Conservation (phyloP, 202 grass and related monocot genomes). For the Panicum virgatum region DNA sequence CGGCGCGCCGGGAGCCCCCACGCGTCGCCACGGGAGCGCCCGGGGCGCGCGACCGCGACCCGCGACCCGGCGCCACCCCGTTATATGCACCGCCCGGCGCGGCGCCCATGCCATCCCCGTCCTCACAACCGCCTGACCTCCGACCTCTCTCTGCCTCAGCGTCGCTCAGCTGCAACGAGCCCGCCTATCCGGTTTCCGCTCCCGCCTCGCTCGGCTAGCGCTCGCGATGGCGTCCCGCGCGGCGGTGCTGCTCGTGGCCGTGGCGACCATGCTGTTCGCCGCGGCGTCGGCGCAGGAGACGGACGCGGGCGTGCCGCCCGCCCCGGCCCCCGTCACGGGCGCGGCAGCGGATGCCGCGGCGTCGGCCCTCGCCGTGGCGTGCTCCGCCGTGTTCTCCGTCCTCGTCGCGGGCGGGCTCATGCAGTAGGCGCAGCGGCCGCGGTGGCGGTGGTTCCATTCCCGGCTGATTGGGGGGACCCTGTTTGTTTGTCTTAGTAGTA, state of each 20-base stretch:
- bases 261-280: slow-evolving; percentile 36
- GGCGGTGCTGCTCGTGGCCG: slow-evolving; percentile 32
- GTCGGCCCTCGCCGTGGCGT: slow-evolving; percentile 37
- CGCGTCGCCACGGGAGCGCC: too few relatives aligned
- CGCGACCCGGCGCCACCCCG: too few relatives aligned
- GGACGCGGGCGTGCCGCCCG: slow-evolving; percentile 32
- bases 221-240: slow-evolving; percentile 35
- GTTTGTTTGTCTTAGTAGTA: slow-evolving; percentile 3
- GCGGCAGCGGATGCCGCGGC: slow-evolving; percentile 13
- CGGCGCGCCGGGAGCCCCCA: too few relatives aligned
- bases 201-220: not conserved
- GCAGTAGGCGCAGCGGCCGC: slow-evolving; percentile 20
- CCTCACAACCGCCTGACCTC: too few relatives aligned
- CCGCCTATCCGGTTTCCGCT: too few relatives aligned
- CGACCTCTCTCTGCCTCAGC: not conserved
- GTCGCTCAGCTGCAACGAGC: not conserved
- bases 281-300: slow-evolving; percentile 48
- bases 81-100: too few relatives aligned
- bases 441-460: not conserved
- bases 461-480: slow-evolving; percentile 1
- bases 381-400: slow-evolving; percentile 40
- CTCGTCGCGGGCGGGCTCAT: slow-evolving; percentile 28
- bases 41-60: too few relatives aligned
- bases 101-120: too few relatives aligned
- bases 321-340: slow-evolving; percentile 46